phyloP scores from a whole-genome alignment of 2,329 filamentous ascomycete genomes.

The Beauveria scarabaeidicola region DNA sequence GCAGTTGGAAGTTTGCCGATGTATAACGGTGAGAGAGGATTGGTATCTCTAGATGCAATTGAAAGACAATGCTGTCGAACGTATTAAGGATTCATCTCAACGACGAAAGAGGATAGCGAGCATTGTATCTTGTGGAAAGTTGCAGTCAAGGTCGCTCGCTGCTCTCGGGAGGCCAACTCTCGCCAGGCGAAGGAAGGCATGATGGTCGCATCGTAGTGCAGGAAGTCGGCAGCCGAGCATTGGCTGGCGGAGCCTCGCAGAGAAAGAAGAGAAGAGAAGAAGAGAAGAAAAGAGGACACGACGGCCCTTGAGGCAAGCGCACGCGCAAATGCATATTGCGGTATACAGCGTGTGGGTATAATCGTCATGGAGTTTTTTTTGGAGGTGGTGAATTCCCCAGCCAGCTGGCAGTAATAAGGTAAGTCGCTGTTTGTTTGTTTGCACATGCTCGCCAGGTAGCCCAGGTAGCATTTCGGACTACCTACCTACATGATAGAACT shows the following conservation, averaged over 20 bases:
- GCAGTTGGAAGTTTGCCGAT: neutral
- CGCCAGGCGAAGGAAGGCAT: neutral
- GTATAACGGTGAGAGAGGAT: neutral
- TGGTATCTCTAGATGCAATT: neutral
- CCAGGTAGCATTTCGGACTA: too few species aligned
- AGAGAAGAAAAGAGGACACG: too few species aligned
- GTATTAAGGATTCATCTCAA: slow-evolving; percentile 1
- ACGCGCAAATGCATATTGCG: neutral
- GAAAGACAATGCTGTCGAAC: neutral
- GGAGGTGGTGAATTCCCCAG: neutral
- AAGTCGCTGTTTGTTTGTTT: too few species aligned
- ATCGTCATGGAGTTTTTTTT: too few species aligned
- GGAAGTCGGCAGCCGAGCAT: neutral
- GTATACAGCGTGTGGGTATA: too few species aligned
- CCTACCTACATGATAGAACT: too few species aligned
- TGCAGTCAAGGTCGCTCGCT: neutral
- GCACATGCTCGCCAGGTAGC: too few species aligned
- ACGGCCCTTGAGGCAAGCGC: neutral
- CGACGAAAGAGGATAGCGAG: neutral
- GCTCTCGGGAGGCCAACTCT: neutral
- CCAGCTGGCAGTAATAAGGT: neutral
- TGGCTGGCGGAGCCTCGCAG: neutral
- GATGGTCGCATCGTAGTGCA: neutral
- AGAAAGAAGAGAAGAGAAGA: neutral
- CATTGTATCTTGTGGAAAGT: neutral